Percentiles rank a stretch among this genome's conserved stretches.
Conservation (phyloP, 352 stramenopile species). For the Lagenidium giganteum region DNA sequence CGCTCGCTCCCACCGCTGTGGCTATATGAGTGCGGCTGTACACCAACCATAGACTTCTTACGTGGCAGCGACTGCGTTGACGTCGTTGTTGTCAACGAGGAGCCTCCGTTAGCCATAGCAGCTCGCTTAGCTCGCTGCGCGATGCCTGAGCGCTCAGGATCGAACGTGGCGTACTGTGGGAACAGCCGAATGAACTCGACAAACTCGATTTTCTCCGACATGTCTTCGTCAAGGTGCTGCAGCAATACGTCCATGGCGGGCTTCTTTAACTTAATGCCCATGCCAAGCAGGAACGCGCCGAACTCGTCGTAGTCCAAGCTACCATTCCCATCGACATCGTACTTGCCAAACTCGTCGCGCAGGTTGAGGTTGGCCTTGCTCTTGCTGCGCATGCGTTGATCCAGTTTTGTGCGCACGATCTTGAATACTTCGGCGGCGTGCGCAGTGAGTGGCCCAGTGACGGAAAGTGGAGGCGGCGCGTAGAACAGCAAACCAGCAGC, state of each 20-base stretch:
- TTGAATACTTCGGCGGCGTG: conserved; percentile 13
- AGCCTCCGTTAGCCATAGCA: too few species aligned
- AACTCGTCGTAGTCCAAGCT: conserved; percentile 62
- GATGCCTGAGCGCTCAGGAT: too few species aligned
- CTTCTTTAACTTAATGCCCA: conserved; percentile 50
- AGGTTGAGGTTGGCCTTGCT: conserved; percentile 15
- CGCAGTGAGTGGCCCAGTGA: conserved; percentile 3
- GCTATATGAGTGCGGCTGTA: too few species aligned
- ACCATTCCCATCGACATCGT: conserved; percentile 39
- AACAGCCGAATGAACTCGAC: conserved; percentile 32
- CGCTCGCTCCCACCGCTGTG: too few species aligned
- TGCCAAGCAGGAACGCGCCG: conserved; percentile 36
- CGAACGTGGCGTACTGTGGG: too few species aligned
- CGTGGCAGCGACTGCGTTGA: too few species aligned
- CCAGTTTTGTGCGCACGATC: conserved; percentile 11
- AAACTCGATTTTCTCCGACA: conserved; percentile 40
- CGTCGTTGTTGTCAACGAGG: too few species aligned
- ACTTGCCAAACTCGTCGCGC: conserved; percentile 37
- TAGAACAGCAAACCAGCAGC: conserved; percentile 63
- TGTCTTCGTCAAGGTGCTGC: conserved; percentile 31
- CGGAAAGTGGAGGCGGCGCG: conserved; percentile 17
- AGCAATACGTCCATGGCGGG: conserved; percentile 34
- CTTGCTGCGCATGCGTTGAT: conserved; percentile 1
- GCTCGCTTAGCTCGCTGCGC: too few species aligned
- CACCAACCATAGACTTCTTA: too few species aligned